Percentiles rank a stretch among this genome's conserved stretches.
Evolutionary conservation across 225 moss, liverwort and hornwort genomes (phyloP).

Genomic region (Anthoceros angustus): DNA sequence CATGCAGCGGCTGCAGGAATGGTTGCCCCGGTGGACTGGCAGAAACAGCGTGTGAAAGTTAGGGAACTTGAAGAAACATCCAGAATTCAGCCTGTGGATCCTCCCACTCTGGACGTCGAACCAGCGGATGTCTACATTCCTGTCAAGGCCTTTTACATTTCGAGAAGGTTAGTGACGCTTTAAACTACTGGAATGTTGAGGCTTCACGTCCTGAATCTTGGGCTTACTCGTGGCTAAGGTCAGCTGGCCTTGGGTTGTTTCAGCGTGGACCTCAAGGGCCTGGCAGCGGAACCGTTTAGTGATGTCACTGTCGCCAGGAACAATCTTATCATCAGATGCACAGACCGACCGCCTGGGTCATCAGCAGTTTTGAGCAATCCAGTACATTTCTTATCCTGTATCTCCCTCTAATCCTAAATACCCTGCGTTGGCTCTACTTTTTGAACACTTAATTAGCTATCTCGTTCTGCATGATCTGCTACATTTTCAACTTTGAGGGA

Average conservation of each 20-base stretch:
- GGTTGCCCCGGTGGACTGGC: constrained; percentile 43
- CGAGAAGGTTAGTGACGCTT: constrained; percentile 42
- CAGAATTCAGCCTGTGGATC: constrained; percentile 19
- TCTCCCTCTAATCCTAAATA: constrained; percentile 17
- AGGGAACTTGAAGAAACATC: constrained; percentile 43
- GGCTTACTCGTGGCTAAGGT: constrained; percentile 8
- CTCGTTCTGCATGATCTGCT: no score
- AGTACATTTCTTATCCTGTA: constrained; percentile 48
- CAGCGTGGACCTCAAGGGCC: constrained; percentile 78
- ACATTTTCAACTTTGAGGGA: no score
- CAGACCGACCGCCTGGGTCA: constrained; percentile 57
- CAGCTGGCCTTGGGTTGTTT: constrained; percentile 13
- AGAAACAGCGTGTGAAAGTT: constrained; percentile 42
- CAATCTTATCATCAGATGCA: constrained; percentile 81
- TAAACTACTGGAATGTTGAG: not conserved
- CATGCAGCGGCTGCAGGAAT: not conserved
- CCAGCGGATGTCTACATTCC: constrained; percentile 74
- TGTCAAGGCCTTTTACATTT: constrained; percentile 86
- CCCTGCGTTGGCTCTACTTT: constrained; percentile 7
- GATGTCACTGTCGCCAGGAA: constrained; percentile 62
- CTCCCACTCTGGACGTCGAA: constrained; percentile 33
- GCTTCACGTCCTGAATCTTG: not conserved
- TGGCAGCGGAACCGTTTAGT: constrained; percentile 66
- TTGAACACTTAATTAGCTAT: constrained; percentile 1
- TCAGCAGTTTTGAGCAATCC: constrained; percentile 73